Base-by-base conservation (phyloP, 495 filamentous ascomycete genomes). In the Parachaetomium inaequale region DNA sequence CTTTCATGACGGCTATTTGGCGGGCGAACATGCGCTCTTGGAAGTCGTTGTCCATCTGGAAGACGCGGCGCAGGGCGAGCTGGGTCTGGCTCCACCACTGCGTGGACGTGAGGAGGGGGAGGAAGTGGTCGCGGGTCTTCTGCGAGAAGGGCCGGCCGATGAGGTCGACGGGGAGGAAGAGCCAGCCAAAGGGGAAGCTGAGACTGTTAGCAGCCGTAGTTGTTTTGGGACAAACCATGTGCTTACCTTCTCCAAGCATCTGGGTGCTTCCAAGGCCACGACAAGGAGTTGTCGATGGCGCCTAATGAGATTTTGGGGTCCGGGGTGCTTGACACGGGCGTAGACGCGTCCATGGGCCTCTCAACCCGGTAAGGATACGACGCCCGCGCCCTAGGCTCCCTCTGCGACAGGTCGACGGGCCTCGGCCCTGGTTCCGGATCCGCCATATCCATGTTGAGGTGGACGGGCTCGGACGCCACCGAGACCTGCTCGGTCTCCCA, bases 251-350 rank as follows among this genome's bases (percentile, higher is more conserved):
- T 76, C 84, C 84, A 87, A 34, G 94, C 93, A 79, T 98, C 94
- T 1, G 94, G 94, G 67, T 98, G 94, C 73, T 98, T 98, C 94
- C 94, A 98, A 11, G 94, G 94, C 91, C 95, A 98, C 8, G 94
- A 98, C 56, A 98, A 70, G 66, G 92, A 96, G 72, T 98, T 98
- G 72, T 98, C 94, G 66, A 98, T 98, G 58, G 94, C 94, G 26
- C 94, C 94, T 62, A 98, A 82, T 14, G 85, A 81, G 36, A 96
- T 85, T 38, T 82, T 81, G 28, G 88, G 84, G 14, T 82, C 83
- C 26, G 79, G 81, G 58, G 74, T 79, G 55, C 78, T 71, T 19
- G 81, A 84, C n/a, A 80, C 83, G 19, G 83, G 80, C 65, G 85
- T 86, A 14, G 84, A 79, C 15, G 92, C 85, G 63, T 88, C 81